Conservation (phyloP, 768 basidiomycete genomes). For the Termitomyces sp. region DNA sequence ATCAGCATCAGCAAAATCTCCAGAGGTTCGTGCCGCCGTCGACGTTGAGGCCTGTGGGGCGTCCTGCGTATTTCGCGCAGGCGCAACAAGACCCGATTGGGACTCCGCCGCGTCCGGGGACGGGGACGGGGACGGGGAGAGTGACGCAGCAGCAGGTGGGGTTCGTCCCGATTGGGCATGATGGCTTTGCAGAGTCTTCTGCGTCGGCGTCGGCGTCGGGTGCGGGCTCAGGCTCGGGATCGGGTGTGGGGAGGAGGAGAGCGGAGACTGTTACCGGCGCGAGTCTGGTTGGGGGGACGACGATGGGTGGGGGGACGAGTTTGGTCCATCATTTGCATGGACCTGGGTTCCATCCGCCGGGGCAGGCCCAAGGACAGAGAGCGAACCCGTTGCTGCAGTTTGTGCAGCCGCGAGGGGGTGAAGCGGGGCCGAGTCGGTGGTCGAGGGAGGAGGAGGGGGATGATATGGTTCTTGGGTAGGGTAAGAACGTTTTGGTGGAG, state of each 20-base stretch:
- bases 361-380: neutral
- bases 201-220: neutral
- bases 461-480: conserved; percentile 16
- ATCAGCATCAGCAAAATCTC: neutral
- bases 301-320: neutral
- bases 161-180: neutral
- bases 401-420: neutral
- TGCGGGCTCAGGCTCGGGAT: neutral
- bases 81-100: conserved; percentile 5
- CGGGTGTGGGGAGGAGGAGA: conserved; percentile 1
- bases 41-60: neutral
- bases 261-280: conserved; percentile 13
- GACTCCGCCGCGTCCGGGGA: conserved; percentile 5
- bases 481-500: neutral
- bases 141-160: neutral
- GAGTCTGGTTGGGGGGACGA: neutral
- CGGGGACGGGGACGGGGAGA: neutral
- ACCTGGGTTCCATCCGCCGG: conserved; percentile 7
- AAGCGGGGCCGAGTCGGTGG: conserved; percentile 1
- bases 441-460: neutral
- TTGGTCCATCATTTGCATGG: conserved; percentile 6
- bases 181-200: neutral
- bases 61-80: neutral
- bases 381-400: conserved; percentile 5
- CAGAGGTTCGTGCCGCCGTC: neutral